Percentiles rank a stretch among this genome's conserved stretches.
Evolutionary conservation across 768 basidiomycete genomes (phyloP).

Genomic region (Suillus clintonianus): DNA sequence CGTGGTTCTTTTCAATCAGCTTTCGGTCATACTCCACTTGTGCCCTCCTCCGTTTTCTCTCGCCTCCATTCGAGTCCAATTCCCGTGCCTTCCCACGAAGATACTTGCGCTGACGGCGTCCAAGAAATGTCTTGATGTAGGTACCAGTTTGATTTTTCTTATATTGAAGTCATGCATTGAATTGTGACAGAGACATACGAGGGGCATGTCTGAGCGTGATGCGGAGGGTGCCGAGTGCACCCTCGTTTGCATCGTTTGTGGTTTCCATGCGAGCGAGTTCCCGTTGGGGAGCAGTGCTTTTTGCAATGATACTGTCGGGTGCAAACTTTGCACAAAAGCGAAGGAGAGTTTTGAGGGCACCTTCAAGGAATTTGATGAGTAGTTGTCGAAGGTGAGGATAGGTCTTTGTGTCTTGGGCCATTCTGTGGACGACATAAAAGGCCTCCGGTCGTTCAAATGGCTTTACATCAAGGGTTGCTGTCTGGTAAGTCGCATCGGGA

Average conservation of each 20-base stretch:
- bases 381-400: neutral
- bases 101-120: too few relatives aligned
- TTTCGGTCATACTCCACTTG: neutral
- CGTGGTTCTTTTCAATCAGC: neutral
- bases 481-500: constrained; percentile 3
- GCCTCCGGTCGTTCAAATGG: constrained; percentile 8
- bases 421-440: constrained; percentile 6
- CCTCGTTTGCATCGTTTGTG: too few relatives aligned
- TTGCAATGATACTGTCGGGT: constrained; percentile 19
- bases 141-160: too few relatives aligned
- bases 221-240: too few relatives aligned
- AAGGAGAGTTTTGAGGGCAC: constrained; percentile 22
- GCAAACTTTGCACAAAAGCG: constrained; percentile 30
- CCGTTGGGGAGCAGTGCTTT: too few relatives aligned
- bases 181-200: too few relatives aligned
- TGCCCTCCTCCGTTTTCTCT: neutral
- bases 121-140: too few relatives aligned
- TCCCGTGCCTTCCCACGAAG: too few relatives aligned
- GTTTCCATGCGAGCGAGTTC: too few relatives aligned
- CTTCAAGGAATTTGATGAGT: constrained; percentile 5
- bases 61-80: neutral
- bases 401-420: neutral
- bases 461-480: constrained; percentile 12
- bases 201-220: too few relatives aligned
- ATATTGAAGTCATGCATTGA: too few relatives aligned